Evolutionary conservation across 768 basidiomycete species (phyloP), one percentile per base, ranked within the genome.

Genomic region (Tulasnella sp.): DNA sequence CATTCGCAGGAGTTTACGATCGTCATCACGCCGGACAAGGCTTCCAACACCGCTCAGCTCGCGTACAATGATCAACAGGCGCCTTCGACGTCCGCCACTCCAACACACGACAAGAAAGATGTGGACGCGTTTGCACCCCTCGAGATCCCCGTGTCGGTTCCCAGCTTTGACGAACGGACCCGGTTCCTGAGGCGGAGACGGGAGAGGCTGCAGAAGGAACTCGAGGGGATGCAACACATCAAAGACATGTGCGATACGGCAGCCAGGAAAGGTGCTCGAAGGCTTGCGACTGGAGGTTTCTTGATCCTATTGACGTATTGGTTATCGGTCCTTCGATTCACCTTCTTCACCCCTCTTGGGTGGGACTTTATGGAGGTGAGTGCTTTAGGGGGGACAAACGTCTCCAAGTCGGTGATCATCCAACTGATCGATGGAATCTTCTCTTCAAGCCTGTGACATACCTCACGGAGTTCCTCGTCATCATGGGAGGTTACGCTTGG

Each of bases 401-500:
- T 19, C 38, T 45, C 45, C 2, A 3, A 49, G 42, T 25, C 22
- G 3, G 2, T 7, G 38, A 42, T n/a, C 3, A 15, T 22, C 17
- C 25, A 57, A 46, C 44, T 62, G n/a, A 57, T n/a, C 30, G 10
- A 29, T 15, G 53, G 12, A 2, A 43, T 48, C 34, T 44, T 45
- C 29, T 7, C 25, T 30, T 24, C 12, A 5, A n/a, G 66, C 83
- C 83, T 0, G 74, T 83, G 43, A 84, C 80, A 2, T 82, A 83
- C 66, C 71, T 83, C n/a, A 81, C 79, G 15, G 80, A 80, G 3
- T 68, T 83, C 5, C 77, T 78, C 0, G 81, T 75, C 7, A 80
- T 83, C 58, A 76, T 82, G 41, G 73, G 77, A n/a, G 79, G 80
- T 1, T 82, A 83, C 65, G 72, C 81, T 2, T 82, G 80, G 79